Conservation (phyloP, 108 stramenopile species). For the Cylindrotheca closterium region DNA sequence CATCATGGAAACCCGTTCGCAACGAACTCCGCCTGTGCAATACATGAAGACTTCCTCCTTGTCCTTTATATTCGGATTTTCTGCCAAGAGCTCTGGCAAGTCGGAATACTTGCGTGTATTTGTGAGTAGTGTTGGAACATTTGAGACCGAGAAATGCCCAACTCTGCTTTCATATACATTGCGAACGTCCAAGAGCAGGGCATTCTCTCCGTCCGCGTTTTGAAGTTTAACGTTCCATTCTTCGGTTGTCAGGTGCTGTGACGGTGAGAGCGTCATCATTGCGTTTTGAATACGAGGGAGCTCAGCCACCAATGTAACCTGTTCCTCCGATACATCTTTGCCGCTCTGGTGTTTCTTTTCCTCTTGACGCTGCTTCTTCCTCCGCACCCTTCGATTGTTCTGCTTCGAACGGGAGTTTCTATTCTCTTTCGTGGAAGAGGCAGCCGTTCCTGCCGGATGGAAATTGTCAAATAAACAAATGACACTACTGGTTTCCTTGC, state of each 20-base stretch:
- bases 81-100: constrained; percentile 57
- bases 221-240: constrained; percentile 66
- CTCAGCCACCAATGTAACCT: background rate
- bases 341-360: background rate
- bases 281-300: constrained; percentile 10
- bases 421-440: constrained; percentile 5
- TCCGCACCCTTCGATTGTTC: constrained; percentile 10
- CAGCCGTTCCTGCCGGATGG: background rate
- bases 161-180: constrained; percentile 78
- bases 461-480: constrained; percentile 62
- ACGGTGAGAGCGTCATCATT: constrained; percentile 48
- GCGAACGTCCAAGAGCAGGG: constrained; percentile 70
- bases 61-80: constrained; percentile 35
- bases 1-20: constrained; percentile 73
- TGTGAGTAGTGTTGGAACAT: constrained; percentile 53
- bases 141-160: constrained; percentile 59
- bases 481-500: constrained; percentile 69
- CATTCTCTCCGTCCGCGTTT: constrained; percentile 13
- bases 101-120: constrained; percentile 87
- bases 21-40: constrained; percentile 80
- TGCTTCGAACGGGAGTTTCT: constrained; percentile 18
- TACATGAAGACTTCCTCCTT: constrained; percentile 72
- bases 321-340: background rate
- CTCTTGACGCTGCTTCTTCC: constrained; percentile 14
- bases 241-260: constrained; percentile 54